These are phyloP conservation scores for Carex myosuroides DNA, from an alignment of 176 grass and related monocot genomes.

Conservation along the genomic window DNA sequence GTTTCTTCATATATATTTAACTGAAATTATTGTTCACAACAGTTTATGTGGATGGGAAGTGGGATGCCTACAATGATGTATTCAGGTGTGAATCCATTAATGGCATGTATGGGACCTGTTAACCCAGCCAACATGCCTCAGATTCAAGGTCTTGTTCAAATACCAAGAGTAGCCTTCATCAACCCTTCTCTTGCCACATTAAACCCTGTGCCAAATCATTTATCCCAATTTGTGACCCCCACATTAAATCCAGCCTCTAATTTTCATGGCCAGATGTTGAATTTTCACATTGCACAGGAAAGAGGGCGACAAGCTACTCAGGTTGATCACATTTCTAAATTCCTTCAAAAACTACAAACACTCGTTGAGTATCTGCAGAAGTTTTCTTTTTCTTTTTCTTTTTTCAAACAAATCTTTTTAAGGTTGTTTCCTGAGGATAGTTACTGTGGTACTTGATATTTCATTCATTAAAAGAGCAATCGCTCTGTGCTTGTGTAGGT, in stretches of 20 bases:
- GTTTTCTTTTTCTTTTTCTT: background rate
- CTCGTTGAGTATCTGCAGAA: background rate
- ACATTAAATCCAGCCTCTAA: constrained; percentile 14
- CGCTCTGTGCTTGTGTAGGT: constrained; percentile 19
- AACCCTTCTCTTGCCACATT: constrained; percentile 23
- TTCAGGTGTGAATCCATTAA: constrained; percentile 45
- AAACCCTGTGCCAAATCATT: constrained; percentile 37
- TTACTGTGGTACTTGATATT: background rate
- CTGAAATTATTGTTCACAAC: background rate
- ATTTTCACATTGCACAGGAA: background rate
- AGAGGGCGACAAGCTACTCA: constrained; percentile 35
- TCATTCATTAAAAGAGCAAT: background rate
- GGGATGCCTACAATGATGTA: constrained; percentile 70
- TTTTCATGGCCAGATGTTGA: constrained; percentile 30
- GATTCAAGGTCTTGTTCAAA: constrained; percentile 35
- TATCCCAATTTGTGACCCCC: constrained; percentile 27
- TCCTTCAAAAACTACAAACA: background rate
- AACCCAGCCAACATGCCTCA: constrained; percentile 30
- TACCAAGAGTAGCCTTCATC: constrained; percentile 32
- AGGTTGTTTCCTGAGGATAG: background rate
- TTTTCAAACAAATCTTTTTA: too few relatives aligned
- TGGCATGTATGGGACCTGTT: constrained; percentile 43
- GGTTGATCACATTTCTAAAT: constrained; percentile 28
- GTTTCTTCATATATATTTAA: background rate
- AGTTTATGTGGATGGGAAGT: constrained; percentile 90